Evolutionary conservation across 192 early-diverging fungal species (phyloP).

Genomic region (Umbelopsis sp.): DNA sequence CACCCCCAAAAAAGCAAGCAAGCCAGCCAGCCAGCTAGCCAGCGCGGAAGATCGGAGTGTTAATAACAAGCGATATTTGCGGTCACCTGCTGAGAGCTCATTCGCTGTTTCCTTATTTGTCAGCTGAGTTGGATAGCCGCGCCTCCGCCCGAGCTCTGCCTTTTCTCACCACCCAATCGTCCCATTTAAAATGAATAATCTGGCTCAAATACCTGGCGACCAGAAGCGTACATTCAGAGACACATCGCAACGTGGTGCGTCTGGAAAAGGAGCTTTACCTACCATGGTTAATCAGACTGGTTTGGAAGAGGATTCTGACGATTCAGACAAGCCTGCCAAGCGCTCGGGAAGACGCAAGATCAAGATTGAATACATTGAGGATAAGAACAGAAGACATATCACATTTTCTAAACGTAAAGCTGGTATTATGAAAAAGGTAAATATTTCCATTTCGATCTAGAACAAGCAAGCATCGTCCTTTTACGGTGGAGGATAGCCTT

Average conservation of each 20-base stretch:
- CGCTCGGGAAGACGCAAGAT: constrained; percentile 87
- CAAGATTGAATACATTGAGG: constrained; percentile 94
- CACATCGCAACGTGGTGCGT: not conserved
- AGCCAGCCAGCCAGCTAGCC: no score
- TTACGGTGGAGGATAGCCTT: not conserved
- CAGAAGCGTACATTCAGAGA: constrained; percentile 17
- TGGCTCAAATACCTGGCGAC: constrained; percentile 15
- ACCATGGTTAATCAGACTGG: constrained; percentile 17
- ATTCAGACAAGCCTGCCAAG: constrained; percentile 55
- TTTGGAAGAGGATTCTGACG: constrained; percentile 53
- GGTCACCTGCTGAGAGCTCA: constrained; percentile 13
- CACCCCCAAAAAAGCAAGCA: no score
- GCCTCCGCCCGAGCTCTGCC: constrained; percentile 16
- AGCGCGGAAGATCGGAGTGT: not conserved
- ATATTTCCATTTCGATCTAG: constrained; percentile 19
- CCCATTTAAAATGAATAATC: constrained; percentile 10
- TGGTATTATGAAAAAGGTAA: constrained; percentile 96
- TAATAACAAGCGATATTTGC: not conserved
- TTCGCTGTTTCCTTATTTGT: constrained; percentile 20
- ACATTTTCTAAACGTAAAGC: constrained; percentile 94
- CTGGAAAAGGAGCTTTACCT: constrained; percentile 4
- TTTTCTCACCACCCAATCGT: constrained; percentile 17
- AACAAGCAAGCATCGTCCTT: constrained; percentile 14
- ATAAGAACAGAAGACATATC: constrained; percentile 89
- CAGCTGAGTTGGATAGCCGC: constrained; percentile 19